phyloP scores from a whole-genome alignment of 2,329 filamentous ascomycete species.

The Penicillium crustosum region DNA sequence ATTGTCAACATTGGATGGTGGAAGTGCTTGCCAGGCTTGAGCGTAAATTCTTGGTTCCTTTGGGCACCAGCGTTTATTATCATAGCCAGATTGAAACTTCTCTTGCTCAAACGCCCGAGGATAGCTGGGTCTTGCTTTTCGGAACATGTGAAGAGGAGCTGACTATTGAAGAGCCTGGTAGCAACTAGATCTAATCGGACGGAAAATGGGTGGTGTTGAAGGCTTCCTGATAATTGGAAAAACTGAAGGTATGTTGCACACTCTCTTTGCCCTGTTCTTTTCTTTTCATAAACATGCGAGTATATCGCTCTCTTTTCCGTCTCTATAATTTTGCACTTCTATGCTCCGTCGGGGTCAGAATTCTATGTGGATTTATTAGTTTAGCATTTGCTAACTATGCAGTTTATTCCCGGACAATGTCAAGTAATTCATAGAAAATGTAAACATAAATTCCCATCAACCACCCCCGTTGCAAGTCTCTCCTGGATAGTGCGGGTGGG shows the following conservation, averaged over 20 bases:
- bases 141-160: neutral
- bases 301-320: neutral
- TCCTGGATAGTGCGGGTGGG: neutral
- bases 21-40: neutral
- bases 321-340: neutral
- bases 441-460: neutral
- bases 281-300: neutral
- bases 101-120: neutral
- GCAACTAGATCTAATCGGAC: neutral
- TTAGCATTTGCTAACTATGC: neutral
- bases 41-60: neutral
- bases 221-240: neutral
- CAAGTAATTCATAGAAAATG: neutral
- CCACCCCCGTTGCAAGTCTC: neutral
- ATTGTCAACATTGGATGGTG: neutral
- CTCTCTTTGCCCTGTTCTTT: neutral
- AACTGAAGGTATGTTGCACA: neutral
- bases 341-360: neutral
- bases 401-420: no score
- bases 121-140: neutral
- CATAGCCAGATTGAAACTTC: neutral
- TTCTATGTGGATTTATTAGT: neutral
- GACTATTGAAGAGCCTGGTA: neutral
- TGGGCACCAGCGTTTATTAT: neutral
- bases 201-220: neutral